Evolutionary conservation across 2,329 filamentous ascomycete genomes (phyloP).

Genomic region (Fusarium globosum): DNA sequence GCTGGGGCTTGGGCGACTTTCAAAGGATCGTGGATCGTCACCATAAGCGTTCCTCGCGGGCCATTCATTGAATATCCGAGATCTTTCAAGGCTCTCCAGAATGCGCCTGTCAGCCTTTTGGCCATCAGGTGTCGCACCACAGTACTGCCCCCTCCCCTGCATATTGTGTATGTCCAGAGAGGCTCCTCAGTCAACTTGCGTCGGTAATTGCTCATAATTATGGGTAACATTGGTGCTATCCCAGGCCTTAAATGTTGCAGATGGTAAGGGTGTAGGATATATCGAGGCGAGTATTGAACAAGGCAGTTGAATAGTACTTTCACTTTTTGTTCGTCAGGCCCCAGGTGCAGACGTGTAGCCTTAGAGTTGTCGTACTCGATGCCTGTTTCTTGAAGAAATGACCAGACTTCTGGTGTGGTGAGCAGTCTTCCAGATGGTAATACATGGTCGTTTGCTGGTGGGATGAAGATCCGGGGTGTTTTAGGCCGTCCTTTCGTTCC

Average conservation of each 20-base stretch:
- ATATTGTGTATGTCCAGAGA: constrained; percentile 49
- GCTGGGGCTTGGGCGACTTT: constrained; percentile 38
- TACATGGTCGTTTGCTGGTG: constrained; percentile 37
- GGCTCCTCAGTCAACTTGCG: constrained; percentile 43
- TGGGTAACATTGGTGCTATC: constrained; percentile 48
- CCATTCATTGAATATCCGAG: constrained; percentile 40
- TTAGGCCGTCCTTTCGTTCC: not conserved
- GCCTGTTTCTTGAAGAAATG: constrained; percentile 44
- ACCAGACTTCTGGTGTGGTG: constrained; percentile 45
- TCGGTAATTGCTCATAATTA: constrained; percentile 45
- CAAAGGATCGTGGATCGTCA: constrained; percentile 21
- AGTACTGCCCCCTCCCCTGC: constrained; percentile 10
- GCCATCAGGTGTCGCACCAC: constrained; percentile 44
- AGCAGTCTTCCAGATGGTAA: constrained; percentile 39
- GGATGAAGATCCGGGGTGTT: constrained; percentile 26
- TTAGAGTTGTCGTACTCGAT: constrained; percentile 43
- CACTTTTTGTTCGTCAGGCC: constrained; percentile 14
- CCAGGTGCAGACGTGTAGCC: constrained; percentile 21
- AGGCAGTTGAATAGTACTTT: constrained; percentile 35
- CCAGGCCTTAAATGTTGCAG: constrained; percentile 48
- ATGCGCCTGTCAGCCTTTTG: constrained; percentile 42
- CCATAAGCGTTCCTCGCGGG: constrained; percentile 34
- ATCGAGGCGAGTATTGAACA: constrained; percentile 43
- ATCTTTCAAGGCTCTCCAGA: constrained; percentile 45
- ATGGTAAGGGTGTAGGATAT: constrained; percentile 51